Percentiles rank a stretch among this genome's conserved stretches.
Evolutionary conservation across 2,329 filamentous ascomycete species (phyloP).

Genomic region (Knoxdaviesia capensis): DNA sequence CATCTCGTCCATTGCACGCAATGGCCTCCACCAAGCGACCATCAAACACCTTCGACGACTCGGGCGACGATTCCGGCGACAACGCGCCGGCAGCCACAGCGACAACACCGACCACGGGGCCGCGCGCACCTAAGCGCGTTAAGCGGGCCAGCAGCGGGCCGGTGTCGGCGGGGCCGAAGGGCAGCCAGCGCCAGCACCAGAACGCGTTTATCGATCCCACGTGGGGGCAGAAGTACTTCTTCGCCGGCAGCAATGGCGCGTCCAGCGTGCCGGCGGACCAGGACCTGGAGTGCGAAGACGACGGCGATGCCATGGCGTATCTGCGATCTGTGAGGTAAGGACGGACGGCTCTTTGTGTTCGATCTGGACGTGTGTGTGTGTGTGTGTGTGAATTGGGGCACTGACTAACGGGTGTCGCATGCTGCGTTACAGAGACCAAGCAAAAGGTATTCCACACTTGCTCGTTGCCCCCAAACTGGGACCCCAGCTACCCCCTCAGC

Average conservation of each 20-base stretch:
- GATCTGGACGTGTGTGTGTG: conserved; percentile 4
- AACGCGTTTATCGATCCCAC: conserved; percentile 35
- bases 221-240: conserved; percentile 53
- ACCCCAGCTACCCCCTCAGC: conserved; percentile 24
- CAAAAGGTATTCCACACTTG: conserved; percentile 50
- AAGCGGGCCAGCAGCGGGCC: too few species aligned
- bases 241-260: conserved; percentile 38
- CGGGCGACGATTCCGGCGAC: background rate
- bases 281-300: conserved; percentile 47
- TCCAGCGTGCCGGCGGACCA: conserved; percentile 25
- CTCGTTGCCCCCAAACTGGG: conserved; percentile 42
- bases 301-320: conserved; percentile 49
- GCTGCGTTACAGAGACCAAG: conserved; percentile 41
- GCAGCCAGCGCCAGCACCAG: conserved; percentile 15
- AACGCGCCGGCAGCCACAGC: background rate
- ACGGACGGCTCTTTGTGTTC: background rate
- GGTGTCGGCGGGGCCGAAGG: background rate
- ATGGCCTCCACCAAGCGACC: too few species aligned
- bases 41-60: too few species aligned
- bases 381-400: conserved; percentile 6
- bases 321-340: conserved; percentile 49
- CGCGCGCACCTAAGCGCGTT: background rate
- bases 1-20: too few species aligned
- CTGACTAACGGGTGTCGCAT: background rate
- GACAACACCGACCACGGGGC: background rate